phyloP scores from a whole-genome alignment of 2,329 filamentous ascomycete genomes.

The Penicillium sp. region DNA sequence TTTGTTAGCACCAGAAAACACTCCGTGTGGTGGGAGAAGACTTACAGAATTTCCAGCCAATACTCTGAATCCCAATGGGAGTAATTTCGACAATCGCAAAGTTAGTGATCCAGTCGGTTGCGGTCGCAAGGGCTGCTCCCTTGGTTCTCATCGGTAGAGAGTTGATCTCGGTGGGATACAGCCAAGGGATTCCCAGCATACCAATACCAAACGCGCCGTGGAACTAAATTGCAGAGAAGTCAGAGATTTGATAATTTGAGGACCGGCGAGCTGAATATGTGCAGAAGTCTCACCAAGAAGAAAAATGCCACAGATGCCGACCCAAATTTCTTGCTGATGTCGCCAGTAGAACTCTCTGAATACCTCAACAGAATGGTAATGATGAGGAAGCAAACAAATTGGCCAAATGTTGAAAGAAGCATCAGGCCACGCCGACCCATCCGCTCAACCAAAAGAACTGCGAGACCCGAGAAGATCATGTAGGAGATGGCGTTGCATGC shows the following conservation, averaged over 20 bases:
- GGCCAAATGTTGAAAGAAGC: constrained; percentile 51
- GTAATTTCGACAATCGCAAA: constrained; percentile 46
- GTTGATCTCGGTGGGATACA: constrained; percentile 54
- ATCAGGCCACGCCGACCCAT: constrained; percentile 51
- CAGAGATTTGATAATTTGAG: not conserved
- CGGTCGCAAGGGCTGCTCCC: constrained; percentile 49
- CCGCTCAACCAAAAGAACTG: constrained; percentile 49
- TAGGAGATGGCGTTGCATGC: constrained; percentile 51
- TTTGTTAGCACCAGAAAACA: not conserved
- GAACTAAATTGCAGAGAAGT: not conserved
- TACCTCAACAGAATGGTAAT: constrained; percentile 45
- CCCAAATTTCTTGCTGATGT: not conserved
- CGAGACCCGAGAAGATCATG: constrained; percentile 43
- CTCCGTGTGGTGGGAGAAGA: too few species aligned
- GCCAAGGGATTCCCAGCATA: constrained; percentile 33
- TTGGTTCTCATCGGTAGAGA: constrained; percentile 50
- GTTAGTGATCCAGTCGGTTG: constrained; percentile 47
- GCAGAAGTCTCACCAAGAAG: constrained; percentile 7
- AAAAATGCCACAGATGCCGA: constrained; percentile 14
- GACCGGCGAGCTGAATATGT: not conserved
- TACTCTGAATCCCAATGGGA: constrained; percentile 43
- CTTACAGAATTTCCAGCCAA: constrained; percentile 42
- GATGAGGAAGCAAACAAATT: constrained; percentile 50
- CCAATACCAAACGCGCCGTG: constrained; percentile 15
- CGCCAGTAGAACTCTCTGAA: constrained; percentile 1